Percentiles rank a stretch among this genome's conserved stretches.
Conservation (phyloP, 23 red algal species). For the Gracilaria domingensis region DNA sequence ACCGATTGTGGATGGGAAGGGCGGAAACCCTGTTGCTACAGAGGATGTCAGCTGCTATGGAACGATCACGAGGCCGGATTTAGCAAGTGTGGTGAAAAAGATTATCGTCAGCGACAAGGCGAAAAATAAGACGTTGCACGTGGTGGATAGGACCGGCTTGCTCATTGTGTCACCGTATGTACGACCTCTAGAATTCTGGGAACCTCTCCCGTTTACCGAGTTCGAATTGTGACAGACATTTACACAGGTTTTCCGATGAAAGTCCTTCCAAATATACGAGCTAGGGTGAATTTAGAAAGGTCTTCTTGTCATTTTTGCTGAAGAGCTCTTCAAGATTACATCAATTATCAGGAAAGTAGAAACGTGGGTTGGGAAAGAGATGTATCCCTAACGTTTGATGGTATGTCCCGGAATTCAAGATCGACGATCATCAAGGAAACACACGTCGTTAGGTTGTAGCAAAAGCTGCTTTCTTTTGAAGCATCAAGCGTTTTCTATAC, state of each 20-base stretch:
- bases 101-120: slow-evolving; percentile 71
- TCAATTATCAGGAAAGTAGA: background rate
- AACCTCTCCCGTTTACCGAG: slow-evolving; percentile 78
- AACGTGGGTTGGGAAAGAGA: background rate
- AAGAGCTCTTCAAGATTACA: background rate
- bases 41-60: slow-evolving; percentile 82
- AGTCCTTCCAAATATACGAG: background rate
- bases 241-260: background rate
- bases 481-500: no score
- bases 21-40: slow-evolving; percentile 68
- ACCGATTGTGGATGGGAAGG: slow-evolving; percentile 71
- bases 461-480: no score
- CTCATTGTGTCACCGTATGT: slow-evolving; percentile 89
- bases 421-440: no score
- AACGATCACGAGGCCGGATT: slow-evolving; percentile 67
- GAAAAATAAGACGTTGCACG: slow-evolving; percentile 75
- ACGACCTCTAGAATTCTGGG: slow-evolving; percentile 94
- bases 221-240: slow-evolving; percentile 55
- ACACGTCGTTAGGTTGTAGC: background rate
- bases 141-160: slow-evolving; percentile 74
- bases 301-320: background rate
- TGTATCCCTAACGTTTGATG: background rate
- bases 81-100: slow-evolving; percentile 74
- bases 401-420: no score
- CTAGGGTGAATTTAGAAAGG: background rate